A percentile compares a stretch with the other conserved stretches of the same genome.
Evolutionary conservation across 768 basidiomycete genomes (phyloP).

Genomic region (Coprinellus micaceus): DNA sequence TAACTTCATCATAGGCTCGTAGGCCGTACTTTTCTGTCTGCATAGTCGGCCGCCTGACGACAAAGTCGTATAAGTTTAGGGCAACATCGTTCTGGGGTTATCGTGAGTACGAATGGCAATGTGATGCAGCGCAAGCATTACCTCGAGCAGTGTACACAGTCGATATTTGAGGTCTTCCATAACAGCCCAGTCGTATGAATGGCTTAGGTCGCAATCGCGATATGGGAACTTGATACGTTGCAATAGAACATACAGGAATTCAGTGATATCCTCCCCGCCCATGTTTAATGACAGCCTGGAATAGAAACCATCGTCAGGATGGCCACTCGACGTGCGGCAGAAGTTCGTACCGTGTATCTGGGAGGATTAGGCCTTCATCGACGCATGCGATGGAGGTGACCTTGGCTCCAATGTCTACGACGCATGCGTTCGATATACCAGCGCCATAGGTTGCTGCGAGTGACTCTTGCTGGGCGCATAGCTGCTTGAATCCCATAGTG

Average conservation of each 20-base stretch:
- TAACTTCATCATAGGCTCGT: constrained; percentile 92
- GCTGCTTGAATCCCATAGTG: constrained; percentile 87
- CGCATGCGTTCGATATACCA: constrained; percentile 91
- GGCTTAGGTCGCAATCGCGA: constrained; percentile 70
- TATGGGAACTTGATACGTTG: constrained; percentile 86
- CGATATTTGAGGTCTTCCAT: constrained; percentile 89
- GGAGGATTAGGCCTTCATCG: constrained; percentile 85
- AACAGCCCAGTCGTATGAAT: constrained; percentile 82
- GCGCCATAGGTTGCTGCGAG: constrained; percentile 93
- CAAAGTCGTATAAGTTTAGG: constrained; percentile 86
- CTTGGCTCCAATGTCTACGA: constrained; percentile 89
- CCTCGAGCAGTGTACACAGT: constrained; percentile 85
- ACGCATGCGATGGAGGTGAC: constrained; percentile 87
- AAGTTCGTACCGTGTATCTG: constrained; percentile 73
- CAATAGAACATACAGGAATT: constrained; percentile 78
- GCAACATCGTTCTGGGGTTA: constrained; percentile 75
- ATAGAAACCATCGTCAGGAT: not conserved
- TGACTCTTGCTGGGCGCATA: constrained; percentile 91
- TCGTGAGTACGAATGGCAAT: constrained; percentile 5
- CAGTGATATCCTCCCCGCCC: constrained; percentile 94
- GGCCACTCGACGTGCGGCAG: constrained; percentile 6
- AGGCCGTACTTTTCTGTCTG: constrained; percentile 84
- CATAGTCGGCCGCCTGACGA: constrained; percentile 71
- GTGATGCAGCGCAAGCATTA: constrained; percentile 31
- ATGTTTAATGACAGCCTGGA: constrained; percentile 74